These are phyloP conservation scores for Cercospora sojina DNA, from an alignment of 2,329 filamentous ascomycete genomes.

Conservation along the genomic window DNA sequence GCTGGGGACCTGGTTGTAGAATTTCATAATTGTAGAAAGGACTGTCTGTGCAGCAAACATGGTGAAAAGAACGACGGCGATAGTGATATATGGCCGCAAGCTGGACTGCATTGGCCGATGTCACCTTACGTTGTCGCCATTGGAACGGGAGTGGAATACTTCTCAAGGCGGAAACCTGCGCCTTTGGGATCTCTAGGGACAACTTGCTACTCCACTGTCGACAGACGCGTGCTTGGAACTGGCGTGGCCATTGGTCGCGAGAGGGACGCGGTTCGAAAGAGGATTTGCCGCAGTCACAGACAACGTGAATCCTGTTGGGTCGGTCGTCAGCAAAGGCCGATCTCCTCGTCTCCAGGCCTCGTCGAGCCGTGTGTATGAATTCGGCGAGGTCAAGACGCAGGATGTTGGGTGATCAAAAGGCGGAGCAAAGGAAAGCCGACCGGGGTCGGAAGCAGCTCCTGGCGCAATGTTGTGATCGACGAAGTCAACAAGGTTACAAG, in stretches of 20 bases:
- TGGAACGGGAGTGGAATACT: not conserved
- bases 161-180: not conserved
- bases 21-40: slow-evolving; percentile 35
- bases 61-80: slow-evolving; percentile 29
- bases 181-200: not conserved
- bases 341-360: not conserved
- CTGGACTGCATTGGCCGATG: slow-evolving; percentile 18
- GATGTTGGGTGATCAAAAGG: not conserved
- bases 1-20: slow-evolving; percentile 23
- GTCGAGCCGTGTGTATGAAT: not conserved
- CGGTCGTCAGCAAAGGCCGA: not conserved
- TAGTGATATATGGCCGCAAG: slow-evolving; percentile 27
- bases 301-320: not conserved
- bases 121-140: slow-evolving; percentile 4
- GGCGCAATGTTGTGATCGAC: slow-evolving; percentile 1
- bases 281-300: not conserved
- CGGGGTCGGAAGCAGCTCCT: slow-evolving; percentile 2
- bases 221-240: not conserved
- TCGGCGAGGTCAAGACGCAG: not conserved
- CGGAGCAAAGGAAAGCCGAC: not conserved
- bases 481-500: not conserved
- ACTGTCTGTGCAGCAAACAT: slow-evolving; percentile 31
- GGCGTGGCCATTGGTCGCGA: slow-evolving; percentile 9
- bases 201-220: not conserved
- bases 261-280: not conserved